These are phyloP conservation scores for Circinella minor DNA, from an alignment of 371 early-diverging fungal species.

Conservation along the genomic window DNA sequence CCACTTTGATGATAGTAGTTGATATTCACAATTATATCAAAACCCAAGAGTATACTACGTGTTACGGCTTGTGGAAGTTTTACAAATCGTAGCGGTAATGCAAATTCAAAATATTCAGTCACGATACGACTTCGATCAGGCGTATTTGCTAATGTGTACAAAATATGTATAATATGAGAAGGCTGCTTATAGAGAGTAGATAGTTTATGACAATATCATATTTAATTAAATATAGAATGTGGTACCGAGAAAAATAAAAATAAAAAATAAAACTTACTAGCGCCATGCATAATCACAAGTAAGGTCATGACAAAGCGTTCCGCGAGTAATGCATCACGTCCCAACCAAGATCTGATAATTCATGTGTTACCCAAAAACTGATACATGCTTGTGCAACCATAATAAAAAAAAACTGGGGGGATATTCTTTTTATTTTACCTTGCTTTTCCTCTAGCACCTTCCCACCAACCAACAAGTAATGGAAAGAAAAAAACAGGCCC, in stretches of 20 bases:
- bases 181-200: background rate
- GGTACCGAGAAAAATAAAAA: constrained; percentile 17
- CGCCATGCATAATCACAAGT: constrained; percentile 46
- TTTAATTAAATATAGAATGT: constrained; percentile 36
- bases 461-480: constrained; percentile 56
- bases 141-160: constrained; percentile 36
- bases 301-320: constrained; percentile 53
- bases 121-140: constrained; percentile 47
- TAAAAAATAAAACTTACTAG: constrained; percentile 36
- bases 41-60: constrained; percentile 41
- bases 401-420: background rate
- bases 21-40: constrained; percentile 38
- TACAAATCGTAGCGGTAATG: constrained; percentile 40
- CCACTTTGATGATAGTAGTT: constrained; percentile 39
- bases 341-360: constrained; percentile 38
- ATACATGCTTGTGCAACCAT: background rate
- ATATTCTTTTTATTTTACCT: constrained; percentile 27
- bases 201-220: too few species aligned
- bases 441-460: constrained; percentile 39
- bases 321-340: constrained; percentile 30
- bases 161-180: background rate
- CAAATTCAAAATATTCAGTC: constrained; percentile 51
- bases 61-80: constrained; percentile 22
- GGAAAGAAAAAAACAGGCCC: constrained; percentile 52
- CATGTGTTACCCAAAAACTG: constrained; percentile 6